A percentile compares a stretch with the other conserved stretches of the same genome.
phyloP scores from a whole-genome alignment of 192 early-diverging fungal species.

The Globomyces pollinis-pini region DNA sequence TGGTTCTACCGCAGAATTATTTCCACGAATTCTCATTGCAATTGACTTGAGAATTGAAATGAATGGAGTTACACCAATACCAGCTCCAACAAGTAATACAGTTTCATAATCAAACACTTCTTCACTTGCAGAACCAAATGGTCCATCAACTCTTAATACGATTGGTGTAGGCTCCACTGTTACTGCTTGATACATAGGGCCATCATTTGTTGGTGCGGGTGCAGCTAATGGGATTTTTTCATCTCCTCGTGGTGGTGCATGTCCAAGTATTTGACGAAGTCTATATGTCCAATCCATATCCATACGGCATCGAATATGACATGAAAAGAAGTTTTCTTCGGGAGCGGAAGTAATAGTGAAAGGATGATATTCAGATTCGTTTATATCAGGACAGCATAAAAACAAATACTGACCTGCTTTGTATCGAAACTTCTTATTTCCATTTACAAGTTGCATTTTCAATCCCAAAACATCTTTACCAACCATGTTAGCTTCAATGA shows the following conservation, averaged over 20 bases:
- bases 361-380: conserved; percentile 23
- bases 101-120: conserved; percentile 30
- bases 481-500: conserved; percentile 30
- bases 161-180: background rate
- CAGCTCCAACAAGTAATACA: conserved; percentile 27
- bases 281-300: conserved; percentile 24
- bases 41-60: conserved; percentile 26
- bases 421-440: conserved; percentile 21
- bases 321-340: conserved; percentile 21
- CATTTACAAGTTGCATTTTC: conserved; percentile 16
- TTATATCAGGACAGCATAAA: conserved; percentile 23
- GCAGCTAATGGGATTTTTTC: conserved; percentile 6
- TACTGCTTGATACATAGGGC: background rate
- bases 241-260: conserved; percentile 45
- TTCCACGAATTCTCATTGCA: conserved; percentile 1
- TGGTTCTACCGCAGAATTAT: background rate
- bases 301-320: conserved; percentile 21
- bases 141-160: conserved; percentile 57
- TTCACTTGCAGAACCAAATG: conserved; percentile 56
- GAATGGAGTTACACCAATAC: conserved; percentile 33
- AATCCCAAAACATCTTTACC: conserved; percentile 18
- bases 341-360: conserved; percentile 31
- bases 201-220: background rate
- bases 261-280: conserved; percentile 4
- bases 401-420: conserved; percentile 30